Percentiles rank a stretch among this genome's conserved stretches.
These are phyloP conservation scores for Agaricus blazei DNA, from an alignment of 768 basidiomycete genomes.

Conservation along the genomic window DNA sequence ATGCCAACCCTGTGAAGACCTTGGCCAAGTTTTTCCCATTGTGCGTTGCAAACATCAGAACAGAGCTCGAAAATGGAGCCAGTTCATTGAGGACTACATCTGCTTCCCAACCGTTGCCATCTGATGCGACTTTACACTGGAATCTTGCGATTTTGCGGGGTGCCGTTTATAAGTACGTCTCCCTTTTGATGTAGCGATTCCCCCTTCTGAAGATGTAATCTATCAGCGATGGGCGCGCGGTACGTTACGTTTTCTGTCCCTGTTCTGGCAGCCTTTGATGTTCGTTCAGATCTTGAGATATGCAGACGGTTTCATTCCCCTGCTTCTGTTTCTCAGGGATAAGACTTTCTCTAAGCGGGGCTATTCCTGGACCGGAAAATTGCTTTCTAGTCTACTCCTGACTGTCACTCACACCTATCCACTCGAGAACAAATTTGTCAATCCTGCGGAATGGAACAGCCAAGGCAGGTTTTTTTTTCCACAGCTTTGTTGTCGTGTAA, in stretches of 20 bases:
- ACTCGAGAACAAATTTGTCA: slow-evolving; percentile 75
- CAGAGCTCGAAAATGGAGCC: slow-evolving; percentile 83
- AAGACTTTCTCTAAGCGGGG: slow-evolving; percentile 78
- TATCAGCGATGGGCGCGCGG: slow-evolving; percentile 54
- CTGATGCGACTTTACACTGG: slow-evolving; percentile 87
- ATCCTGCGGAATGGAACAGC: slow-evolving; percentile 70
- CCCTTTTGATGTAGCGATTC: slow-evolving; percentile 1
- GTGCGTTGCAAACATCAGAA: slow-evolving; percentile 62
- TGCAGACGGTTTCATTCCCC: slow-evolving; percentile 51
- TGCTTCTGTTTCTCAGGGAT: slow-evolving; percentile 60
- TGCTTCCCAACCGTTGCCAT: slow-evolving; percentile 59
- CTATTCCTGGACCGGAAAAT: slow-evolving; percentile 75
- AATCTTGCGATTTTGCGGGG: slow-evolving; percentile 76
- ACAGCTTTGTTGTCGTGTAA: background rate
- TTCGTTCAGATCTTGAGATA: slow-evolving; percentile 55
- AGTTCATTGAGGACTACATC: slow-evolving; percentile 71
- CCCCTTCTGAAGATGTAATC: background rate
- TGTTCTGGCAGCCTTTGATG: background rate
- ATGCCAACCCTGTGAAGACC: slow-evolving; percentile 73
- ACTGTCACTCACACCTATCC: slow-evolving; percentile 81
- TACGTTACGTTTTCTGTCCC: slow-evolving; percentile 24
- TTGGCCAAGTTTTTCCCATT: slow-evolving; percentile 75
- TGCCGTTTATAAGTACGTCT: slow-evolving; percentile 69
- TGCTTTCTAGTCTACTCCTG: slow-evolving; percentile 65
- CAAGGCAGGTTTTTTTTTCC: slow-evolving; percentile 40